Evolutionary conservation across 108 stramenopile species (phyloP), one percentile per base, ranked within the genome.

Genomic region (Skeletonema potamos): DNA sequence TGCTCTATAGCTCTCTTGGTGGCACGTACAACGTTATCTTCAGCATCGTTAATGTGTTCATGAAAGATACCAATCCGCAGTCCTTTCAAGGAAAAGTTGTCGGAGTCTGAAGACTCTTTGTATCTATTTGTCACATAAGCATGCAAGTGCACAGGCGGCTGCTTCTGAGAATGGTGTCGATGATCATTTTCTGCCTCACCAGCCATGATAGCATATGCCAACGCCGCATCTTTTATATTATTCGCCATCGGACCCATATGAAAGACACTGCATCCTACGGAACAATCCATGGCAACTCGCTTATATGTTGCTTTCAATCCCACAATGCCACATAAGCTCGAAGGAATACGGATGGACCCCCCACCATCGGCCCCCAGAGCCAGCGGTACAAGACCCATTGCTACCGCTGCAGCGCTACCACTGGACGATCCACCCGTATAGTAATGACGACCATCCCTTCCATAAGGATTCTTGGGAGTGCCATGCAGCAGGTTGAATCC

Each of bases 361-460:
- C 88, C 91, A 22, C 87, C 87, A 79, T 92, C 91, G 6, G 48
- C 51, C n/a, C 88, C 91, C 9, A 92, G 61, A 13, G 84, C 83
- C 17, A 89, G 24, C 1, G 88, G 87, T 37, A 79, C 69, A 7
- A 92, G 18, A n/a, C 91, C 91, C 27, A 79, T 37, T 11, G 88
- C 64, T 27, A 92, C 87, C 0, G 88, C 88, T 6, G 77, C 87
- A 4, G 88, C 91, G 8, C 74, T 75, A 10, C 91, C 91, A 48
- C 80, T 68, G 2, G 82, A 78, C 4, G 82, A 84, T 27, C 91
- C 91, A 32, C 88, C 91, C 18, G 81, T 64, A 62, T 83, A 91
- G 30, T 81, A 73, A 54, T 72, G 61, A 48, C 43, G 20, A 24
- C 27, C 34, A 70, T 74, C 39, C 2, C 17, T 44, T 20, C 69